A percentile compares a stretch with the other conserved stretches of the same genome.
Evolutionary conservation across 805 yeast species (phyloP).

Genomic region (Saccharomycopsis sp.): DNA sequence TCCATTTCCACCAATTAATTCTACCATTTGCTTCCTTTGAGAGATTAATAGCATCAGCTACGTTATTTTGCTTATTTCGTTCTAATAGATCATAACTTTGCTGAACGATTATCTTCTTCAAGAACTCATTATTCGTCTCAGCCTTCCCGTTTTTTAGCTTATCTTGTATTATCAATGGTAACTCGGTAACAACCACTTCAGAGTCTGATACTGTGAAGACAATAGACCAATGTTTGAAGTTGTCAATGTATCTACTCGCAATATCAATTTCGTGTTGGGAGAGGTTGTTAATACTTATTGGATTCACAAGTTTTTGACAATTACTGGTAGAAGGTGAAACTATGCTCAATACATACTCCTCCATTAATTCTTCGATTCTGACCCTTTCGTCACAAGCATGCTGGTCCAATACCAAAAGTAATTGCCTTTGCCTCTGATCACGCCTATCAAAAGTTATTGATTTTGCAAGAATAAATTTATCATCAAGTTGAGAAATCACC

Average conservation of each 20-base stretch:
- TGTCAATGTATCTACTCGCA: constrained; percentile 26
- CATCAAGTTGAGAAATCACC: constrained; percentile 54
- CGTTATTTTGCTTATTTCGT: constrained; percentile 25
- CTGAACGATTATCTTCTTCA: constrained; percentile 37
- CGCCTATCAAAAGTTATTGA: constrained; percentile 11
- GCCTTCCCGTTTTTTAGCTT: constrained; percentile 27
- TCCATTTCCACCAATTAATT: constrained; percentile 34
- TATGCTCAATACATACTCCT: constrained; percentile 16
- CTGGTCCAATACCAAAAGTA: constrained; percentile 55
- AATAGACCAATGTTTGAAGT: constrained; percentile 43
- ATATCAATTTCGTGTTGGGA: constrained; percentile 30
- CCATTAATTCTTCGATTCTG: constrained; percentile 45
- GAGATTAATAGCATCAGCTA: background rate
- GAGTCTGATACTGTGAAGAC: constrained; percentile 19
- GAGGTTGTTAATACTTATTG: constrained; percentile 22
- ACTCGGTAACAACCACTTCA: constrained; percentile 31
- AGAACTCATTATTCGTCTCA: constrained; percentile 19
- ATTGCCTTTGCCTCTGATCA: background rate
- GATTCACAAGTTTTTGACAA: background rate
- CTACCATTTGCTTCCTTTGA: background rate
- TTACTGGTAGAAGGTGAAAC: constrained; percentile 21
- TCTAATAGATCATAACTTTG: constrained; percentile 38
- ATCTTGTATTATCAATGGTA: constrained; percentile 38
- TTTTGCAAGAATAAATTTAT: constrained; percentile 53
- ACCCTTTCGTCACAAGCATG: constrained; percentile 84